A percentile compares a stretch with the other conserved stretches of the same genome.
These are phyloP conservation scores for Neurospora sp. DNA, from an alignment of 495 filamentous ascomycete species.

Conservation along the genomic window DNA sequence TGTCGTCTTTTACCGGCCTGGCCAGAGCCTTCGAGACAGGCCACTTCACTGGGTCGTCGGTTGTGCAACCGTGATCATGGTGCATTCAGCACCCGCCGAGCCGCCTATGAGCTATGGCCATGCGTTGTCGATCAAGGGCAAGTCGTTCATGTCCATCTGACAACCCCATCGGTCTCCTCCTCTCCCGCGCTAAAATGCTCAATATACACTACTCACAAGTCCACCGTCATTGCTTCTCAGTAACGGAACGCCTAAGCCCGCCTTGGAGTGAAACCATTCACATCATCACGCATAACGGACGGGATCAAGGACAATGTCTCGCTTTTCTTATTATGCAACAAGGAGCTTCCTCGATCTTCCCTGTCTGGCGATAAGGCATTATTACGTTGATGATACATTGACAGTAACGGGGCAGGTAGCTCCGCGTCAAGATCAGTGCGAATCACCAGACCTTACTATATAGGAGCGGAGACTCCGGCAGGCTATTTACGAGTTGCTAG, in stretches of 20 bases:
- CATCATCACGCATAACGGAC: background rate
- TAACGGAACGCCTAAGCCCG: background rate
- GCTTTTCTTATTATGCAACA: background rate
- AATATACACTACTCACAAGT: background rate
- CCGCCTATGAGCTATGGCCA: background rate
- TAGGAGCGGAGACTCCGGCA: background rate
- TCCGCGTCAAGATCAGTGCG: background rate
- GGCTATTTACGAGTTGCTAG: background rate
- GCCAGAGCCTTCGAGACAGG: background rate
- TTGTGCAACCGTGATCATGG: background rate
- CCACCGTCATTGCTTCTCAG: background rate
- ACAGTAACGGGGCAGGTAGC: background rate
- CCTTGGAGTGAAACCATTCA: background rate
- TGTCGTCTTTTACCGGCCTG: background rate
- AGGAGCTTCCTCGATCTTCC: background rate
- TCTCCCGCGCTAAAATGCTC: background rate
- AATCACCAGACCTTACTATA: background rate
- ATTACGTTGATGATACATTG: background rate
- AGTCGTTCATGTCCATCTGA: background rate
- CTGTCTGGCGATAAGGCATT: background rate
- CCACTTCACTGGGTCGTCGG: background rate
- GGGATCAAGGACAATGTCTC: background rate
- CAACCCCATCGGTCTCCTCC: background rate
- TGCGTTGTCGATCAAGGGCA: background rate
- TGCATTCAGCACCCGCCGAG: background rate